Evolutionary conservation across 78 protist species (phyloP), one percentile per base, ranked within the genome.

Genomic region (Chrysochromulina tobinii): DNA sequence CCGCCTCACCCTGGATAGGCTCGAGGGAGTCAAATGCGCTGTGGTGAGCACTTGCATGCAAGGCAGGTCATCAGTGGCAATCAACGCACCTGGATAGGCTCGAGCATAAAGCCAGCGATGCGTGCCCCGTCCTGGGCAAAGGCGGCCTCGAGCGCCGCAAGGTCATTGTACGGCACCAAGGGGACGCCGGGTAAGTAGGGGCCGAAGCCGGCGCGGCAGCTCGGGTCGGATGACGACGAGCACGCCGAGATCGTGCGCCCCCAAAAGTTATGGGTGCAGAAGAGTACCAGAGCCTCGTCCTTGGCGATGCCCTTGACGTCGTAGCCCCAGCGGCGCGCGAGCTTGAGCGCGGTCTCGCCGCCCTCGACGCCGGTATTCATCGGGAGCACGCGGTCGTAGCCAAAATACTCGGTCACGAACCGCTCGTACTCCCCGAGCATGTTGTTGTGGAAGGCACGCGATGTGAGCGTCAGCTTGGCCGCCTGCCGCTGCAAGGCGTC

Each of bases 301-400:
- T 88, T 86, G 17, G 97, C 95, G 38, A 99, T 93, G 8, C 93
- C 92, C 91, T 98, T 98, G 61, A 79, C 86, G 11, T 21, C 94
- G 93, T 50, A 23, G 15, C 77, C 91, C 84, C 91, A 88, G 12
- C 55, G 50, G 95, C 99, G 97, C 15, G 99, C 98, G 11, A 97
- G 85, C 95, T 99, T 99, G 91, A 96, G 38, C 23, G 98, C 98
- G 11, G 99, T 94, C 95, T 99, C 99, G 51, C 94, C 98, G 5
- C 95, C 99, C 89, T 98, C 99, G 17, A 95, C 99, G 53, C 99
- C 99, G 1, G 99, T 94, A 95, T 98, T 98, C 98, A 96, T 97
- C 67, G 99, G 99, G 50, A 99, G 92, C 14, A 99, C 94, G 89
- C 83, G 89, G 72, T 97, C 99, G 88, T 95, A 98, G 55, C 97